Conservation (phyloP, 2,329 filamentous ascomycete species). For the Trichophyton equinum region DNA sequence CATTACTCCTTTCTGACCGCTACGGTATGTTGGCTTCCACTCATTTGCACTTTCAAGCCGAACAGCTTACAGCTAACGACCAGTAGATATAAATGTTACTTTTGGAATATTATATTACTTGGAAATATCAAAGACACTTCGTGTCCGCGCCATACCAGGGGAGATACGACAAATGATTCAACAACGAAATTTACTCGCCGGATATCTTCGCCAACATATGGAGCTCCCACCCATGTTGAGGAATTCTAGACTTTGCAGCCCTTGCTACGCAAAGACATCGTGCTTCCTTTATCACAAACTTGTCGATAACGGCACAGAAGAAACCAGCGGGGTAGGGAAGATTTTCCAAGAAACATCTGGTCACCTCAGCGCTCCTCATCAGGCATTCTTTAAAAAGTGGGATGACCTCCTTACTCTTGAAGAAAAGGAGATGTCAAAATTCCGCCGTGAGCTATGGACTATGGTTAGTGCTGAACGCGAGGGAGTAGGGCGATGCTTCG, state of each 20-base stretch:
- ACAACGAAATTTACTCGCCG: slow-evolving; percentile 80
- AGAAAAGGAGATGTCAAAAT: slow-evolving; percentile 78
- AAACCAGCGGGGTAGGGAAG: slow-evolving; percentile 65
- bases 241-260: slow-evolving; percentile 66
- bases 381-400: slow-evolving; percentile 87
- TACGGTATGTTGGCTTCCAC: slow-evolving; percentile 47
- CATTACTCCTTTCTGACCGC: slow-evolving; percentile 77
- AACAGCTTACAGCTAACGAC: not conserved
- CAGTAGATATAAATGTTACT: slow-evolving; percentile 65
- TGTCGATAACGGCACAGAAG: slow-evolving; percentile 67
- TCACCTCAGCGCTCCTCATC: slow-evolving; percentile 62
- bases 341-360: slow-evolving; percentile 71
- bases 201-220: slow-evolving; percentile 68
- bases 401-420: slow-evolving; percentile 86
- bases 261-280: slow-evolving; percentile 78
- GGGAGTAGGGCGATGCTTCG: slow-evolving; percentile 77
- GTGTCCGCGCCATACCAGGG: slow-evolving; percentile 71
- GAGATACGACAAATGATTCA: slow-evolving; percentile 96
- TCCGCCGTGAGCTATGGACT: slow-evolving; percentile 85
- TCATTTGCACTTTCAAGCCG: not conserved
- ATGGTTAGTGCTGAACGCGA: slow-evolving; percentile 85
- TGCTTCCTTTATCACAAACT: slow-evolving; percentile 94
- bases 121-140: slow-evolving; percentile 73
- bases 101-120: slow-evolving; percentile 93
- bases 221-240: slow-evolving; percentile 78